Conservation (phyloP, 495 filamentous ascomycete species). For the Talaromyces wortmannii region DNA sequence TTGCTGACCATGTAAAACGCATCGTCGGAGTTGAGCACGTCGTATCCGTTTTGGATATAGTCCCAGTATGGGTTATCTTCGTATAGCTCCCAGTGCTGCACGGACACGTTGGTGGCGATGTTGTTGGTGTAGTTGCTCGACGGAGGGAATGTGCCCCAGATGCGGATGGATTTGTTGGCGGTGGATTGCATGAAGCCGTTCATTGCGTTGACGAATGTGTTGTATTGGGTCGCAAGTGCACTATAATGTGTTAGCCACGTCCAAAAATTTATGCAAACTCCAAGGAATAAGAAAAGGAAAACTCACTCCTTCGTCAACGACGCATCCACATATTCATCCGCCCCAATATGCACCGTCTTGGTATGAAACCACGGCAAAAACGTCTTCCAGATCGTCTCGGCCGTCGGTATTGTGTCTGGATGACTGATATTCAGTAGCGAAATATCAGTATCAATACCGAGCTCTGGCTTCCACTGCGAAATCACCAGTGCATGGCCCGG, state of each 20-base stretch:
- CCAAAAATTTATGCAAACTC: too few relatives aligned
- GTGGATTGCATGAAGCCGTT: constrained; percentile 28
- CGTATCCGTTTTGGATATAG: constrained; percentile 43
- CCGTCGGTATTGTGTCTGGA: constrained; percentile 42
- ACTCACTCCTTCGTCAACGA: not conserved
- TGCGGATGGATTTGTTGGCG: constrained; percentile 35
- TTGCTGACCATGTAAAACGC: constrained; percentile 42
- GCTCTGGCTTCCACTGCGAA: constrained; percentile 43
- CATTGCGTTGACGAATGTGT: constrained; percentile 41
- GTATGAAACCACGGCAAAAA: constrained; percentile 47
- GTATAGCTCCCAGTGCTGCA: constrained; percentile 40
- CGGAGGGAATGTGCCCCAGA: constrained; percentile 48
- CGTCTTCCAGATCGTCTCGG: constrained; percentile 43
- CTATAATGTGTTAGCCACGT: constrained; percentile 2
- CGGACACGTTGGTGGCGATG: constrained; percentile 34
- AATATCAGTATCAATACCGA: constrained; percentile 33
- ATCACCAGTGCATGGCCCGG: constrained; percentile 45
- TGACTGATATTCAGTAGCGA: constrained; percentile 45
- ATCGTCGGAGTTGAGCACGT: constrained; percentile 46
- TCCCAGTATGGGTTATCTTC: constrained; percentile 40
- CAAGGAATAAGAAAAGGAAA: not conserved
- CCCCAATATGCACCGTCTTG: constrained; percentile 46
- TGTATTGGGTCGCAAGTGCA: constrained; percentile 31
- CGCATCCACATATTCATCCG: constrained; percentile 37
- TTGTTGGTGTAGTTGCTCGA: constrained; percentile 14